These are phyloP conservation scores for Fusarium sp. DNA, from an alignment of 2,329 filamentous ascomycete genomes.

Conservation along the genomic window DNA sequence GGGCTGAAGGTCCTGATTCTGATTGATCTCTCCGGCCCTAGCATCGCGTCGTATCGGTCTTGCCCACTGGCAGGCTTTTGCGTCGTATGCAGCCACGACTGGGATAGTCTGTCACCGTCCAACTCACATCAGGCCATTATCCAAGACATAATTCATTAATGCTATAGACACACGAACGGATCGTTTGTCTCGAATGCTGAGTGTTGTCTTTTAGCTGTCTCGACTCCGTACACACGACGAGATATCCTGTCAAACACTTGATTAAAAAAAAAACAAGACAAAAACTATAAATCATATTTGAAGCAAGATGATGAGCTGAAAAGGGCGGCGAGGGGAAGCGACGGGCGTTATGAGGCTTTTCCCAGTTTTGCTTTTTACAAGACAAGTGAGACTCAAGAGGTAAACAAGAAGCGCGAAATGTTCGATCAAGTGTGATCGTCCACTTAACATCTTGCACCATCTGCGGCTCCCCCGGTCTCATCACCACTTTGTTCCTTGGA, in stretches of 20 bases:
- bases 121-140: slow-evolving; percentile 40
- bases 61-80: slow-evolving; percentile 23
- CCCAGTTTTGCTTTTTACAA: slow-evolving; percentile 34
- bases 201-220: background rate
- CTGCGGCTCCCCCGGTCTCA: slow-evolving; percentile 44
- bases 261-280: background rate
- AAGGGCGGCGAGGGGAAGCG: slow-evolving; percentile 5
- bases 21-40: slow-evolving; percentile 16
- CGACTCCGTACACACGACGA: background rate
- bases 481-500: slow-evolving; percentile 42
- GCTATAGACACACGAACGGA: slow-evolving; percentile 4
- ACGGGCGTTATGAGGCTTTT: slow-evolving; percentile 20
- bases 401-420: slow-evolving; percentile 38
- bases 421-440: slow-evolving; percentile 43
- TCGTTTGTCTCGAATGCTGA: background rate
- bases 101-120: slow-evolving; percentile 32
- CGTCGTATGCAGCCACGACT: slow-evolving; percentile 40
- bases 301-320: background rate
- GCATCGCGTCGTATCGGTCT: slow-evolving; percentile 24
- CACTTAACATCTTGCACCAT: slow-evolving; percentile 41
- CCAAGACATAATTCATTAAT: slow-evolving; percentile 8
- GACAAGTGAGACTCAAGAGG: slow-evolving; percentile 21
- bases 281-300: background rate
- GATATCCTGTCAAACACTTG: background rate
- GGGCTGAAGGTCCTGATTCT: slow-evolving; percentile 32